Evolutionary conservation across 192 early-diverging fungal genomes (phyloP), one percentile per base, ranked within the genome.

Genomic region (Rhizophagus clarus): DNA sequence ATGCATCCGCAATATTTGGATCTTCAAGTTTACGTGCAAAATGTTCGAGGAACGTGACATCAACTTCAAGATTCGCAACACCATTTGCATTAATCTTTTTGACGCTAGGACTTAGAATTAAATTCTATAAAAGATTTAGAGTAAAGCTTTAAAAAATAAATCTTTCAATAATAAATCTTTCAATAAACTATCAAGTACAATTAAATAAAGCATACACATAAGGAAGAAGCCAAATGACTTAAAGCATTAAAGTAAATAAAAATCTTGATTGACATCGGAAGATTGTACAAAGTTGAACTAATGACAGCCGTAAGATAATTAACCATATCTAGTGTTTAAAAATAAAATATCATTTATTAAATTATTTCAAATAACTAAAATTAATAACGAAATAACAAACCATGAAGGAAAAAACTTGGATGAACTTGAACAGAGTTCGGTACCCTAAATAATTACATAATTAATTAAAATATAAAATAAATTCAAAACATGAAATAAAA

Each of bases 191-290:
- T 2, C 49, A 40, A 7, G 37, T 40, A 40, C 34, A 45, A 37
- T 63, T 40, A 49, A 69, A 20, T n/a, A n/a, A 10, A 20, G 66
- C 85, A 74, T 87, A 95, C 94, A 80, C 91, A 87, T 61, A 96
- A 80, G 9, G 82, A 85, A 66, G 84, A 79, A 4, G 91, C 85
- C 3, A 96, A 82, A 81, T 96, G 93, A 37, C 92, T 91, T 74
- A 96, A 83, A 1, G 92, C 92, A 83, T 92, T 93, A 85, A 90
- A 93, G 75, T 94, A 93, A 11, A 94, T 87, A 67, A 87, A 84
- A 63, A 83, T 87, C 73, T 90, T 93, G 83, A 92, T 90, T 0
- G 85, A 85, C 28, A 84, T 83, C 31, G 92, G 92, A 34, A 95
- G 87, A 76, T 90, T 93, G 32, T 87, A 83, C 45, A 95, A 85